Percentiles rank a stretch among this genome's conserved stretches.
Conservation (phyloP, 2,329 filamentous ascomycete genomes). For the Diaporthe destruens region DNA sequence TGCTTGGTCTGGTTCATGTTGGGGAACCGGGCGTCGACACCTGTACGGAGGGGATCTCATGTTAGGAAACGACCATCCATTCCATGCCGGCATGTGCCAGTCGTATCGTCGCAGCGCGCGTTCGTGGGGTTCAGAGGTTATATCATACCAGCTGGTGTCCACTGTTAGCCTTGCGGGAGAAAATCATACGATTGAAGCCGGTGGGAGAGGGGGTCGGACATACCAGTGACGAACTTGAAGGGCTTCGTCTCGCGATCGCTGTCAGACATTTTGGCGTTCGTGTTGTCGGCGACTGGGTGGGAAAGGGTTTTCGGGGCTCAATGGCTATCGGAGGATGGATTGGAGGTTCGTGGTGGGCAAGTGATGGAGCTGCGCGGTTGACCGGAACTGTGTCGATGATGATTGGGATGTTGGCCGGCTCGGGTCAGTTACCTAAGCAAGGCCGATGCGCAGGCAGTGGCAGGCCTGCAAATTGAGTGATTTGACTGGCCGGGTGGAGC, state of each 20-base stretch:
- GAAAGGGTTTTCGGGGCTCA: conserved; percentile 50
- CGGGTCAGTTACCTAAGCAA: conserved; percentile 33
- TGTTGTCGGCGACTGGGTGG: conserved; percentile 48
- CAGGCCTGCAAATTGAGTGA: conserved; percentile 40
- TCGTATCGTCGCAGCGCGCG: conserved; percentile 24
- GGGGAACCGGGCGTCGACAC: conserved; percentile 99
- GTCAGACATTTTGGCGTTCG: conserved; percentile 85
- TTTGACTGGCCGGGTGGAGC: conserved; percentile 42
- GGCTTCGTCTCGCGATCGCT: conserved; percentile 93
- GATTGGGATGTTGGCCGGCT: conserved; percentile 39
- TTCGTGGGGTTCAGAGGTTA: conserved; percentile 28
- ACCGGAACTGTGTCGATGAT: conserved; percentile 43
- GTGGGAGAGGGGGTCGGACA: conserved; percentile 57
- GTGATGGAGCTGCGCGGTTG: conserved; percentile 45
- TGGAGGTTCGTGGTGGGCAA: conserved; percentile 41
- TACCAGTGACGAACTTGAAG: conserved; percentile 99
- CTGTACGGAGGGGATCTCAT: conserved; percentile 60
- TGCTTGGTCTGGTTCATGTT: conserved; percentile 99
- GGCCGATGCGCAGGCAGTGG: conserved; percentile 8
- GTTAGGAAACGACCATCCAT: conserved; percentile 49
- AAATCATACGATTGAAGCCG: conserved; percentile 45
- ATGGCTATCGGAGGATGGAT: conserved; percentile 46
- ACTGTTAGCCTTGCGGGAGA: conserved; percentile 45
- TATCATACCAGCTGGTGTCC: conserved; percentile 46
- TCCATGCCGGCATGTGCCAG: conserved; percentile 15